Percentiles rank a stretch among this genome's conserved stretches.
Evolutionary conservation across 371 early-diverging fungal species (phyloP).

Genomic region (Mucor irregularis): DNA sequence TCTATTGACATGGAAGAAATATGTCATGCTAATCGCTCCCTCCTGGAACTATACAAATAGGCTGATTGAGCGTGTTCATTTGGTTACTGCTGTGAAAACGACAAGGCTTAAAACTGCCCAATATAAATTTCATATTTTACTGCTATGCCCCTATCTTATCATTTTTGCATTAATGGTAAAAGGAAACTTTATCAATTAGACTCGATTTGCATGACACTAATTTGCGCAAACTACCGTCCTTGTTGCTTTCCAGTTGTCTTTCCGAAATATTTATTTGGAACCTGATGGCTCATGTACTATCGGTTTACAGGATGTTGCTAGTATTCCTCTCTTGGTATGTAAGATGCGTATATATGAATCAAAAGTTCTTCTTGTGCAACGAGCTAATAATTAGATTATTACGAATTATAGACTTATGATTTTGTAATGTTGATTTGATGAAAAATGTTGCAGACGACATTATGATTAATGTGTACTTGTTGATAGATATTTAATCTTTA

Average conservation of each 20-base stretch:
- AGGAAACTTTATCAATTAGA: background rate
- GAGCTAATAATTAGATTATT: no score
- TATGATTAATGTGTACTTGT: no score
- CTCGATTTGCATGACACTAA: no score
- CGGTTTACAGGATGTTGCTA: constrained; percentile 51
- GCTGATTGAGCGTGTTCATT: constrained; percentile 49
- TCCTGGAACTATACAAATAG: constrained; percentile 3
- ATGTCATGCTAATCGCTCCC: no score
- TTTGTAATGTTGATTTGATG: no score
- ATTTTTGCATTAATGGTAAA: constrained; percentile 50
- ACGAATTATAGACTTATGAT: constrained; percentile 30
- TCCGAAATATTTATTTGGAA: constrained; percentile 42
- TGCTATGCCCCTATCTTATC: constrained; percentile 45
- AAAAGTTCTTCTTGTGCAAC: no score
- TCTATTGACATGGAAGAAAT: no score
- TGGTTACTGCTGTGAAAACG: constrained; percentile 49
- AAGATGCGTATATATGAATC: no score
- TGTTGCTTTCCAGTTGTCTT: constrained; percentile 10
- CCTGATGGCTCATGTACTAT: constrained; percentile 49
- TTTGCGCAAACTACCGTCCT: no score
- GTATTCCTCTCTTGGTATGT: constrained; percentile 48
- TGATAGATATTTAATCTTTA: constrained; percentile 49
- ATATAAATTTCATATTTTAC: constrained; percentile 48
- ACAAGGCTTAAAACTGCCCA: constrained; percentile 37
- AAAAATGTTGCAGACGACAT: no score